These are phyloP conservation scores for Ceratocystis smalleyi DNA, from an alignment of 2,329 filamentous ascomycete genomes.

Conservation along the genomic window DNA sequence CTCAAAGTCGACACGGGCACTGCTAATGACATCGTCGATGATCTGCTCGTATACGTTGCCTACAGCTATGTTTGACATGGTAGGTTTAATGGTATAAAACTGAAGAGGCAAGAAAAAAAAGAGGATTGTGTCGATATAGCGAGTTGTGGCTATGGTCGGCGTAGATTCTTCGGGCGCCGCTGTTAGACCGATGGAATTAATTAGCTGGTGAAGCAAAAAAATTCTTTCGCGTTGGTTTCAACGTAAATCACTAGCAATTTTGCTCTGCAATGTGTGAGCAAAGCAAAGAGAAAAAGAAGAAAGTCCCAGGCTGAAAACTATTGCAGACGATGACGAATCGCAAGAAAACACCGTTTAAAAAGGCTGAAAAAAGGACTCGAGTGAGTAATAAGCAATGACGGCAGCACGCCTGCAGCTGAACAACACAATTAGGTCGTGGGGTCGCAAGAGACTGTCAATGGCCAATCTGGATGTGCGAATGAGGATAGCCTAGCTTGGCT, in stretches of 20 bases:
- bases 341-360: not conserved
- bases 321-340: not conserved
- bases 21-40: conserved; percentile 76
- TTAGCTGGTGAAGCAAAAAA: not conserved
- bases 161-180: not conserved
- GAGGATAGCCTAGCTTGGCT: not conserved
- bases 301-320: not conserved
- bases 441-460: not conserved
- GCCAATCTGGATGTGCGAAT: not conserved
- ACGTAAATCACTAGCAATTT: not conserved
- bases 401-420: not conserved
- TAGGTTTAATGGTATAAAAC: conserved; percentile 19
- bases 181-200: not conserved
- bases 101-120: not conserved
- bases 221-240: not conserved
- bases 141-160: not conserved
- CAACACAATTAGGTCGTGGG: not conserved
- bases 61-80: conserved; percentile 45
- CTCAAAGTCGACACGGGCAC: conserved; percentile 88
- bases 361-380: not conserved
- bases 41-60: conserved; percentile 68
- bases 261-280: not conserved
- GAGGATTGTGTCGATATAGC: not conserved
- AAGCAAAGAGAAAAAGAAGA: not conserved
- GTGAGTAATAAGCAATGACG: not conserved